Evolutionary conservation across 2,329 filamentous ascomycete species (phyloP).

Genomic region (Penicillium sp.): DNA sequence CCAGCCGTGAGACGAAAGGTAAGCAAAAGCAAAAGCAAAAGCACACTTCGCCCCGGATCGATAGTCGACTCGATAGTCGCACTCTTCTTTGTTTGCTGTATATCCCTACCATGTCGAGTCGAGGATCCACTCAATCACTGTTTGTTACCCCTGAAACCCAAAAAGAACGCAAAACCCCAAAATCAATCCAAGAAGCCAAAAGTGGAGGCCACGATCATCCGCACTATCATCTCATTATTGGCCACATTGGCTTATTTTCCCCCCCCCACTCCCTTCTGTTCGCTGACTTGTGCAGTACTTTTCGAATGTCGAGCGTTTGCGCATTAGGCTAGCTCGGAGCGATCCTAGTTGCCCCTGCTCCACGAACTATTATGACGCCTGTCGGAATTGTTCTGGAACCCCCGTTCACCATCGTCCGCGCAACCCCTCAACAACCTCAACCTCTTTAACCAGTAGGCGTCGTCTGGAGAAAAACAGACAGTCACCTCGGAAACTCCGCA

Average conservation of each 20-base stretch:
- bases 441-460: conserved; percentile 4
- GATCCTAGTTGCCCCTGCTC: conserved; percentile 22
- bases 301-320: conserved; percentile 40
- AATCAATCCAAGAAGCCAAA: too few species aligned
- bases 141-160: background rate
- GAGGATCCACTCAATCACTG: background rate
- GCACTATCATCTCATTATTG: conserved; percentile 12
- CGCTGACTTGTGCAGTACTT: conserved; percentile 33
- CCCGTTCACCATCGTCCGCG: conserved; percentile 19
- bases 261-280: conserved; percentile 11
- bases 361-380: conserved; percentile 21
- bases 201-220: conserved; percentile 9
- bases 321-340: conserved; percentile 32
- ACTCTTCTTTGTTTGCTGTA: background rate
- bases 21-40: conserved; percentile 29
- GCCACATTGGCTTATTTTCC: conserved; percentile 8
- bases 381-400: conserved; percentile 14
- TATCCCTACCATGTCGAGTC: background rate
- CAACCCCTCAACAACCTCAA: conserved; percentile 8
- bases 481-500: conserved; percentile 28
- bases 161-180: too few species aligned
- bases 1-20: conserved; percentile 57
- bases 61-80: conserved; percentile 12
- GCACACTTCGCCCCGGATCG: background rate
- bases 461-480: conserved; percentile 16